A percentile compares a stretch with the other conserved stretches of the same genome.
Evolutionary conservation across 2,329 filamentous ascomycete species (phyloP).

Genomic region (Ophiostoma sp.): DNA sequence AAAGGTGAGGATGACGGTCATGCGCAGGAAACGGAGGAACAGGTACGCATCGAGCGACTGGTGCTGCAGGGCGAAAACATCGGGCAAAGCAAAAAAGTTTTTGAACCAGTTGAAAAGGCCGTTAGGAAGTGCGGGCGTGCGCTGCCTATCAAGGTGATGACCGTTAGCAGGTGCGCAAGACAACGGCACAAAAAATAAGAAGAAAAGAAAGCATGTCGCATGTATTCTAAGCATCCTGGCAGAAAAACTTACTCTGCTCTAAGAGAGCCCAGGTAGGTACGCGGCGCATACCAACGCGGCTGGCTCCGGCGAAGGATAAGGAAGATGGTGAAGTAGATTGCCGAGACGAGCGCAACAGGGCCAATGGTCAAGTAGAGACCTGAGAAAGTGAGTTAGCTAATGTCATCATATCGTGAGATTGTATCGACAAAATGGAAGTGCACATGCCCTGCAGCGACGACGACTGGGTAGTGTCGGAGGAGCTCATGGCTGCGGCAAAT

Average conservation of each 20-base stretch:
- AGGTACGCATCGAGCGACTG: constrained; percentile 91
- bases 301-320: constrained; percentile 47
- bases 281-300: constrained; percentile 51
- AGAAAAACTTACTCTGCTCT: constrained; percentile 39
- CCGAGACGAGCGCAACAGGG: constrained; percentile 42
- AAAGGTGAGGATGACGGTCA: constrained; percentile 73
- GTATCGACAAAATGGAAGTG: background rate
- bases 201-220: too few relatives aligned
- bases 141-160: constrained; percentile 44
- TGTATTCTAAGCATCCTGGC: background rate
- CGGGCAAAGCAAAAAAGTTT: constrained; percentile 66
- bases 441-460: constrained; percentile 29
- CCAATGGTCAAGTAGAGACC: constrained; percentile 47
- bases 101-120: constrained; percentile 68
- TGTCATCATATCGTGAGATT: background rate
- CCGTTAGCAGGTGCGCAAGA: background rate
- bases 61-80: constrained; percentile 82
- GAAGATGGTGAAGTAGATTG: constrained; percentile 47
- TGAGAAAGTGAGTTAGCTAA: background rate
- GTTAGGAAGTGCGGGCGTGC: constrained; percentile 58
- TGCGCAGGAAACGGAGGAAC: constrained; percentile 83
- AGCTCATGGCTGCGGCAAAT: constrained; percentile 22
- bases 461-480: constrained; percentile 18
- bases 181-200: too few relatives aligned
- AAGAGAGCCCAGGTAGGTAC: constrained; percentile 52